phyloP scores from a whole-genome alignment of 2,329 filamentous ascomycete genomes.

The Alternaria hordeiaustralica region DNA sequence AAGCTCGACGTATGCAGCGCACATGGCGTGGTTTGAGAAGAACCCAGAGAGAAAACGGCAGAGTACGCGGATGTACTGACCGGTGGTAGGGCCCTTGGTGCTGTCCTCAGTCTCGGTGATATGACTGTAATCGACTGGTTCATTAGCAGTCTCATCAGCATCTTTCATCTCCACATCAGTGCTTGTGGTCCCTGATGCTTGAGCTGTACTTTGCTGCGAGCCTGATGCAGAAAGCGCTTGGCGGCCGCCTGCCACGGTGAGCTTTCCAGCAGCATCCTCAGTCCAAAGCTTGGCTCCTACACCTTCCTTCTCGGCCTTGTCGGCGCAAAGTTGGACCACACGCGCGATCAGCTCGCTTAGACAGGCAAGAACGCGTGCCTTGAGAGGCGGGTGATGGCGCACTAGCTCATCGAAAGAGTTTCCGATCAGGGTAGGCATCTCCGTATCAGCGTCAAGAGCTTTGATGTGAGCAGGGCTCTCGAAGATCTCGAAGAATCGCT shows the following conservation, averaged over 20 bases:
- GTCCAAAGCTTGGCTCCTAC: conserved; percentile 82
- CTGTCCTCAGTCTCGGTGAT: conserved; percentile 59
- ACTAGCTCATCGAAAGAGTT: conserved; percentile 91
- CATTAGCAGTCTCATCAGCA: conserved; percentile 18
- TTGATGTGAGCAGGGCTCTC: conserved; percentile 89
- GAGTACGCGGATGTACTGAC: conserved; percentile 75
- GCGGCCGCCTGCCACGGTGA: conserved; percentile 65
- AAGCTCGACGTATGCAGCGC: conserved; percentile 74
- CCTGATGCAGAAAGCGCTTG: conserved; percentile 49
- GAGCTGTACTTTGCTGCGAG: conserved; percentile 42
- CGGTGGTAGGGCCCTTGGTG: conserved; percentile 60
- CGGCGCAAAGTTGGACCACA: conserved; percentile 75
- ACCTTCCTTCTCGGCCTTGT: conserved; percentile 70
- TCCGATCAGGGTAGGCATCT: conserved; percentile 76
- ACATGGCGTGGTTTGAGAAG: conserved; percentile 75
- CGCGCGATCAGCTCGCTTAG: conserved; percentile 87
- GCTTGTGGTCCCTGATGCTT: conserved; percentile 17
- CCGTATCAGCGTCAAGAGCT: conserved; percentile 76
- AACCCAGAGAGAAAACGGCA: conserved; percentile 80
- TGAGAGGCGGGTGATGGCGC: conserved; percentile 86
- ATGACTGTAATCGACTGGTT: conserved; percentile 45
- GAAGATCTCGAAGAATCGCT: conserved; percentile 94
- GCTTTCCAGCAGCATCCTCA: conserved; percentile 63
- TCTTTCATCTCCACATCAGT: conserved; percentile 71
- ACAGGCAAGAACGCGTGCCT: conserved; percentile 80